A percentile compares a stretch with the other conserved stretches of the same genome.
Evolutionary conservation across 306 rosid genomes (phyloP).

Genomic region (Benincasa hispida): DNA sequence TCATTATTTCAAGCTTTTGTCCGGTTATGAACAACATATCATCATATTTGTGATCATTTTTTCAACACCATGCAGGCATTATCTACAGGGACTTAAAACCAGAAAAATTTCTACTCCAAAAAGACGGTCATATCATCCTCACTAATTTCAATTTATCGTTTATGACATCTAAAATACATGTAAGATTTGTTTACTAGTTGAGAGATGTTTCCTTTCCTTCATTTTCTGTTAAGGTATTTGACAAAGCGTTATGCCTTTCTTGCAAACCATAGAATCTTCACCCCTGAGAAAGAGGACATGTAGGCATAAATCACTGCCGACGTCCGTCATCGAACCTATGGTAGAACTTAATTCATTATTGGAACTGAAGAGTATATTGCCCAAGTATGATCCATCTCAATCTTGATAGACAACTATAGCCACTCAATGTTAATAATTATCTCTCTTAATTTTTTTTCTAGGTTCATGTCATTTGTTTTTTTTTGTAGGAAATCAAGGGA

Average conservation of each 20-base stretch:
- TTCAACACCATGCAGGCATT: constrained; percentile 47
- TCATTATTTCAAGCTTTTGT: not conserved
- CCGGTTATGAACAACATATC: not conserved
- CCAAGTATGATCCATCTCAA: constrained; percentile 60
- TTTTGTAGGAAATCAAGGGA: constrained; percentile 76
- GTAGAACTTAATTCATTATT: constrained; percentile 73
- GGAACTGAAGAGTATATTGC: constrained; percentile 98
- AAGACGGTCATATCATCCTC: constrained; percentile 79
- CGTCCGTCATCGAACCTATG: constrained; percentile 65
- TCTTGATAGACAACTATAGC: not conserved
- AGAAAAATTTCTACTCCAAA: constrained; percentile 75
- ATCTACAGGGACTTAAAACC: constrained; percentile 93
- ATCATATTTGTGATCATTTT: constrained; percentile 2
- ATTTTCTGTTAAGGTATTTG: constrained; percentile 4
- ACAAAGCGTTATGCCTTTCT: not conserved
- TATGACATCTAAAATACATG: constrained; percentile 72
- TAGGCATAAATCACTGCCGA: constrained; percentile 50
- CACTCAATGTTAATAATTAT: not conserved
- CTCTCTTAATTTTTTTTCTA: not conserved
- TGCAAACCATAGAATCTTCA: constrained; percentile 55
- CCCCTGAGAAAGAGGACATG: constrained; percentile 30
- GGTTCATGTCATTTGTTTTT: not conserved
- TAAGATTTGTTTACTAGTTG: constrained; percentile 16
- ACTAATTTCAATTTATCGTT: constrained; percentile 83
- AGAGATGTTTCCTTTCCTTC: not conserved